These are phyloP conservation scores for Mucor velutinosus DNA, from an alignment of 371 early-diverging fungal species.

Conservation along the genomic window DNA sequence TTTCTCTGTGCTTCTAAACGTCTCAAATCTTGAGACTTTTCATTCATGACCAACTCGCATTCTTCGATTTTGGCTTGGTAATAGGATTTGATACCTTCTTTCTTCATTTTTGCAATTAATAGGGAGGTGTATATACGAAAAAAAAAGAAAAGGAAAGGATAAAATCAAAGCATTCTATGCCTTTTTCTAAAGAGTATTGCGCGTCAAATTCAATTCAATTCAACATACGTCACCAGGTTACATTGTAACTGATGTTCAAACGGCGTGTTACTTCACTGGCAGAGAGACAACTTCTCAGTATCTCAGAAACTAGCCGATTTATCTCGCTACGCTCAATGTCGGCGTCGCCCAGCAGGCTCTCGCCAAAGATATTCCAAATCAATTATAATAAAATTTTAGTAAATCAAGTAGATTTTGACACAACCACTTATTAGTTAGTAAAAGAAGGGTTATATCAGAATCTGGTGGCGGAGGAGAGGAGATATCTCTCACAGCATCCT, in stretches of 20 bases:
- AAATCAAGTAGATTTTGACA: too few species aligned
- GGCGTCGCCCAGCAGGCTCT: too few species aligned
- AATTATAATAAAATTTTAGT: too few species aligned
- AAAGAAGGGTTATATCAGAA: too few species aligned
- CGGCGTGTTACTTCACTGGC: too few species aligned
- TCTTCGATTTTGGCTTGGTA: conserved; percentile 86
- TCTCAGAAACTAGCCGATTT: too few species aligned
- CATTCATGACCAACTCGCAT: conserved; percentile 84
- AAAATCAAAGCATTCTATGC: not conserved
- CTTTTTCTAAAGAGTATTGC: conserved; percentile 4
- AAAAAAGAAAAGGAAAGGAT: not conserved
- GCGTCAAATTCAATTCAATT: not conserved
- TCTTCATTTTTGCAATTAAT: conserved; percentile 37
- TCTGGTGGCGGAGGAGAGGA: too few species aligned
- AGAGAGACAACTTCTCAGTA: too few species aligned
- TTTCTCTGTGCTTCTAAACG: conserved; percentile 99
- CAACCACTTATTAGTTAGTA: too few species aligned
- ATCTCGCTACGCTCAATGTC: too few species aligned
- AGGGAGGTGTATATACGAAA: not conserved
- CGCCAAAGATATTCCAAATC: too few species aligned
- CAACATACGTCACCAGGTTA: conserved; percentile 4
- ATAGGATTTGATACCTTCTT: conserved; percentile 69
- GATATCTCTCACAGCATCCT: too few species aligned
- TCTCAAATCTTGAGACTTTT: conserved; percentile 93
- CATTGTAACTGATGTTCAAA: not conserved